Conservation (phyloP, 495 filamentous ascomycete genomes). For the Neurospora sp. region DNA sequence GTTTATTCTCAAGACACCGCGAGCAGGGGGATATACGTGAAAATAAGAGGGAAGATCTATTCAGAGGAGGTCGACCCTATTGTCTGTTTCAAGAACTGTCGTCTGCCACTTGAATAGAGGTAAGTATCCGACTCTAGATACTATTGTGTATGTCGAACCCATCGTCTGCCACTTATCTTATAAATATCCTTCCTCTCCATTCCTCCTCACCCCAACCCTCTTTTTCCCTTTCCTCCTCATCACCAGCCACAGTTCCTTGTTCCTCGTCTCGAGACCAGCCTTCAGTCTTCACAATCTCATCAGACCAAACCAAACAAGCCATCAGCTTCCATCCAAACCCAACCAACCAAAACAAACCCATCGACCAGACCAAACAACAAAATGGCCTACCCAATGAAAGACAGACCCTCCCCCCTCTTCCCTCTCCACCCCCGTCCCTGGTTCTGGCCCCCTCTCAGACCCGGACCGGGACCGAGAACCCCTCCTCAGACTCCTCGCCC, state of each 20-base stretch:
- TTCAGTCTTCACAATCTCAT: neutral
- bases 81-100: neutral
- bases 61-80: neutral
- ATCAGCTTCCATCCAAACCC: too few species aligned
- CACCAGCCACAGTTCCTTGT: neutral
- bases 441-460: neutral
- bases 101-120: neutral
- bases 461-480: neutral
- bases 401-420: neutral
- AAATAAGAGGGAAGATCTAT: neutral
- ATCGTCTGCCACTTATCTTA: neutral
- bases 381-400: neutral
- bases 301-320: neutral
- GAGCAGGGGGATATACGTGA: too few species aligned
- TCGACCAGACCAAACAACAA: neutral
- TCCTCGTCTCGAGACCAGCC: neutral
- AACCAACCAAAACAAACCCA: neutral
- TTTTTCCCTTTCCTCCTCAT: neutral
- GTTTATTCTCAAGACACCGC: neutral
- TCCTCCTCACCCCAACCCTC: neutral
- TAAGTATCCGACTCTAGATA: neutral
- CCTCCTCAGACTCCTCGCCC: neutral
- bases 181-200: neutral
- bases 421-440: neutral
- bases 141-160: neutral